These are phyloP conservation scores for Wickerhamiella nectarea DNA, from an alignment of 805 yeast species.

Conservation along the genomic window DNA sequence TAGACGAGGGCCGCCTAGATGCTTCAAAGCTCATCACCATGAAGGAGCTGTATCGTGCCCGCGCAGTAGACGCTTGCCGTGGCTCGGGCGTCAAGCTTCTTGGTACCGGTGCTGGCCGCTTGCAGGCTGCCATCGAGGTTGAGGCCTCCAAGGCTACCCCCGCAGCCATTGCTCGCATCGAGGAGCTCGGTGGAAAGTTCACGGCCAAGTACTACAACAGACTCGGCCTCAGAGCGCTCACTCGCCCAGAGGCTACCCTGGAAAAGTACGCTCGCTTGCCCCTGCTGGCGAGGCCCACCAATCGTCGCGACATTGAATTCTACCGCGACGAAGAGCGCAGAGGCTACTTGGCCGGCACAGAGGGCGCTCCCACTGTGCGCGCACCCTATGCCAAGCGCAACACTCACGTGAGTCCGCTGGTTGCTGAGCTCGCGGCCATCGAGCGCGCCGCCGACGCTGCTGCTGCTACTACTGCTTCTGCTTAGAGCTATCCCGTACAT, in stretches of 20 bases:
- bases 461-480: too few relatives aligned
- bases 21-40: conserved; percentile 45
- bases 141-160: conserved; percentile 74
- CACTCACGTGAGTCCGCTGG: conserved; percentile 16
- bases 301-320: conserved; percentile 63
- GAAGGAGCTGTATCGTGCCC: conserved; percentile 59
- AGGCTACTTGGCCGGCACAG: conserved; percentile 74
- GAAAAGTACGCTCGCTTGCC: conserved; percentile 69
- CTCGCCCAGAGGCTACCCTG: conserved; percentile 58
- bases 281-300: conserved; percentile 70
- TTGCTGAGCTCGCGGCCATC: conserved; percentile 15
- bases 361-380: conserved; percentile 26
- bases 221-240: conserved; percentile 59
- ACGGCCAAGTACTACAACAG: conserved; percentile 57
- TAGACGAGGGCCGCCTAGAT: conserved; percentile 50
- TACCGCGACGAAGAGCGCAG: conserved; percentile 58
- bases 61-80: conserved; percentile 56
- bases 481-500: too few relatives aligned
- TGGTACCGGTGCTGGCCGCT: conserved; percentile 41
- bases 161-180: conserved; percentile 61
- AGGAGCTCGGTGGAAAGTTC: conserved; percentile 57
- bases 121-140: conserved; percentile 47
- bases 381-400: conserved; percentile 12
- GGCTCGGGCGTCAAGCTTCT: conserved; percentile 68
- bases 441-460: too few relatives aligned